Evolutionary conservation across 345 rosid species (phyloP).

Genomic region (Camelina hispida): DNA sequence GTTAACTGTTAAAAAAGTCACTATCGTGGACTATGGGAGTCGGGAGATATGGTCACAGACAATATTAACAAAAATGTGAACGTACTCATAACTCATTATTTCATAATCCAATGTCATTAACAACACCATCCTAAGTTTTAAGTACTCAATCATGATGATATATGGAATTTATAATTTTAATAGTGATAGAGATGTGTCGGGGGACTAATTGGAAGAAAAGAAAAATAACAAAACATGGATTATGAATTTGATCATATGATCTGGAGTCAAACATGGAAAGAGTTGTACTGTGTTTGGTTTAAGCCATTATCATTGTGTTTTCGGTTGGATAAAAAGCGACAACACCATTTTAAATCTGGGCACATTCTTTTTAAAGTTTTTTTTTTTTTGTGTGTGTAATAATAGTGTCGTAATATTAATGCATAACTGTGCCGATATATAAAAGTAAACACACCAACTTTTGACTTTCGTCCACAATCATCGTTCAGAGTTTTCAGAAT

Average conservation of each 20-base stretch:
- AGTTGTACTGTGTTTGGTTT: slow-evolving; percentile 27
- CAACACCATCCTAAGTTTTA: slow-evolving; percentile 9
- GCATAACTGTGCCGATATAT: not conserved
- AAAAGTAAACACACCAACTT: slow-evolving; percentile 11
- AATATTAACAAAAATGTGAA: not conserved
- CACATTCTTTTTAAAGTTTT: not conserved
- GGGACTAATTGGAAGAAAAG: not conserved
- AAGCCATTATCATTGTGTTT: slow-evolving; percentile 27
- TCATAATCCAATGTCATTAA: slow-evolving; percentile 5
- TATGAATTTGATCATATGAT: slow-evolving; percentile 5
- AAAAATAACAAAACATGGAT: not conserved
- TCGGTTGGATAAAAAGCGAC: slow-evolving; percentile 34
- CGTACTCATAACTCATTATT: not conserved
- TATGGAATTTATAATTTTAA: not conserved
- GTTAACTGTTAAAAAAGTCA: not conserved
- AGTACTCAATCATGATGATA: not conserved
- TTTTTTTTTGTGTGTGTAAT: not conserved
- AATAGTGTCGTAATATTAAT: slow-evolving; percentile 7
- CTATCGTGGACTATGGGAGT: not conserved
- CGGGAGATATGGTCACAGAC: not conserved
- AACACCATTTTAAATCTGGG: slow-evolving; percentile 26
- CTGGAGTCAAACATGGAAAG: slow-evolving; percentile 36
- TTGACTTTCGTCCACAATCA: not conserved
- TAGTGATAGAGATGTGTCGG: slow-evolving; percentile 11
- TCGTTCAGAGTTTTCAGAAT: not conserved